Percentiles rank a stretch among this genome's conserved stretches.
These are phyloP conservation scores for Sphagnum tenellum DNA, from an alignment of 225 moss, liverwort and hornwort species.

Conservation along the genomic window DNA sequence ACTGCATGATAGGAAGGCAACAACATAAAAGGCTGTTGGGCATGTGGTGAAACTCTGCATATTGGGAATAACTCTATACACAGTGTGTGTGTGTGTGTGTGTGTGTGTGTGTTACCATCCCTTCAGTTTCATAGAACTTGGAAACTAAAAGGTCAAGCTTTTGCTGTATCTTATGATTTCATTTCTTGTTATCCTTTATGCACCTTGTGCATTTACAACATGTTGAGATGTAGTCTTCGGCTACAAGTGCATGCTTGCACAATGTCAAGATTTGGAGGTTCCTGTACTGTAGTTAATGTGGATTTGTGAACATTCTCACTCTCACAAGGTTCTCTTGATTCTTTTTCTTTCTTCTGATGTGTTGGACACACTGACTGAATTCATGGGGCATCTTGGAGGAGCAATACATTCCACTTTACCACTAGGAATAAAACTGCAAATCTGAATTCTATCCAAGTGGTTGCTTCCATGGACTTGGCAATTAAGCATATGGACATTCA, in stretches of 20 bases:
- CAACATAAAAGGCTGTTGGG: slow-evolving; percentile 34
- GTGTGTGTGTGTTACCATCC: not conserved
- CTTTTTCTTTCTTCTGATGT: not conserved
- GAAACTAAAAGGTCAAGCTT: not conserved
- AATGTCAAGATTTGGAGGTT: too few species aligned
- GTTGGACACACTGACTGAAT: not conserved
- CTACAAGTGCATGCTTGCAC: too few species aligned
- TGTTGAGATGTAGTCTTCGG: not conserved
- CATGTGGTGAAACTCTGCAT: slow-evolving; percentile 33
- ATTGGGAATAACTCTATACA: slow-evolving; percentile 44
- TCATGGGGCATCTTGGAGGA: too few species aligned
- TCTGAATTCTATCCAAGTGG: slow-evolving; percentile 25
- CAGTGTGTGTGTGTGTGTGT: slow-evolving; percentile 30
- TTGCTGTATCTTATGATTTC: not conserved
- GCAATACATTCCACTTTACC: too few species aligned
- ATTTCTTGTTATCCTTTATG: too few species aligned
- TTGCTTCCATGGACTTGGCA: slow-evolving; percentile 46
- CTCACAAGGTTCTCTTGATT: not conserved
- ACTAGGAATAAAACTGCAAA: too few species aligned
- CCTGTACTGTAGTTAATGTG: not conserved
- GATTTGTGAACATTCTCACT: not conserved
- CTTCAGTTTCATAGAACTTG: not conserved
- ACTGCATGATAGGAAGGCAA: slow-evolving; percentile 11
- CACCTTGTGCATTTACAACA: too few species aligned
- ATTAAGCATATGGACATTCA: slow-evolving; percentile 42